Evolutionary conservation across 331 rosid genomes (phyloP).

Genomic region (Ulmus americana): DNA sequence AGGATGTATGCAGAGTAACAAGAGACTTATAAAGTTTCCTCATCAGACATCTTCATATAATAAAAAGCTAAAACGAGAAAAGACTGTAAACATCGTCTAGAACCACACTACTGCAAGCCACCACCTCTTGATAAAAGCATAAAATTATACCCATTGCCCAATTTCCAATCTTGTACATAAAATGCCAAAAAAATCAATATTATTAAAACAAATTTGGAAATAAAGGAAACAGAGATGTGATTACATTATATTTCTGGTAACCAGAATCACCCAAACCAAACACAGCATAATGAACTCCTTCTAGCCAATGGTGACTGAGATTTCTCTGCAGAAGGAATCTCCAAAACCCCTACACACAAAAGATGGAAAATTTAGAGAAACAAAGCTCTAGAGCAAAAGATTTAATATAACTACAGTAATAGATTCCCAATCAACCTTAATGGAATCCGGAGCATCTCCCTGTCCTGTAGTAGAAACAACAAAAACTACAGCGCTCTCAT

Average conservation of each 20-base stretch:
- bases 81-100: neutral
- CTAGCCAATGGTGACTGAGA: slow-evolving; percentile 61
- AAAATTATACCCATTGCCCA: neutral
- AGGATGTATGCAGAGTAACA: no score
- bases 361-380: slow-evolving; percentile 2
- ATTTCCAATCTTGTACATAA: neutral
- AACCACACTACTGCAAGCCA: neutral
- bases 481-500: slow-evolving; percentile 60
- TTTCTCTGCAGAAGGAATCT: slow-evolving; percentile 68
- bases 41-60: neutral
- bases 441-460: slow-evolving; percentile 84
- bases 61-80: neutral
- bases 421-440: slow-evolving; percentile 47
- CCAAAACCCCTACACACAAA: slow-evolving; percentile 70
- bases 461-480: slow-evolving; percentile 93
- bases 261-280: slow-evolving; percentile 94
- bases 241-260: slow-evolving; percentile 85
- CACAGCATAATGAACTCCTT: slow-evolving; percentile 63
- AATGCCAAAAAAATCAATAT: slow-evolving; percentile 2
- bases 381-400: neutral
- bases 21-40: no score
- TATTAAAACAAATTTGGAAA: slow-evolving; percentile 8
- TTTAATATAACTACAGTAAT: neutral
- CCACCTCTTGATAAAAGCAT: neutral
- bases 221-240: slow-evolving; percentile 11